phyloP scores from a whole-genome alignment of 805 yeast genomes.

The Myxozyma geophila region DNA sequence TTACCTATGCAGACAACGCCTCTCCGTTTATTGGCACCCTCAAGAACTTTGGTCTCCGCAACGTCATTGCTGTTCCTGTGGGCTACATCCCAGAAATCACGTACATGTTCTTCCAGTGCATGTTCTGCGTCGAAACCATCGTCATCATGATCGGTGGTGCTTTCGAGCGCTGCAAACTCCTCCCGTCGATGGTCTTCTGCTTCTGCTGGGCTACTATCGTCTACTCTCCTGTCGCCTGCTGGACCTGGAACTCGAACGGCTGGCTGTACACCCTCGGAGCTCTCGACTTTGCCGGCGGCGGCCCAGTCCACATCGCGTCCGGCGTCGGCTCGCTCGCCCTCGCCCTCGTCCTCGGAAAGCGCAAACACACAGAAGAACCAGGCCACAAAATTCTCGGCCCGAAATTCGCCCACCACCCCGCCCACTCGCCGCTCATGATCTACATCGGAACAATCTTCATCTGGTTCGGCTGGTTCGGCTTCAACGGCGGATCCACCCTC shows the following conservation, averaged over 20 bases:
- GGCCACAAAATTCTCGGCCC: slow-evolving; percentile 16
- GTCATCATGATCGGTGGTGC: slow-evolving; percentile 97
- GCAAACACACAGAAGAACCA: slow-evolving; percentile 54
- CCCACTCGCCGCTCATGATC: slow-evolving; percentile 90
- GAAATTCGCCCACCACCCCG: slow-evolving; percentile 43
- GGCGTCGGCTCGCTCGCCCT: slow-evolving; percentile 95
- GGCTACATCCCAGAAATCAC: slow-evolving; percentile 80
- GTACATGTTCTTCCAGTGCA: slow-evolving; percentile 90
- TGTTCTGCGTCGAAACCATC: slow-evolving; percentile 94
- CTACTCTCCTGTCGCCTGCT: slow-evolving; percentile 92
- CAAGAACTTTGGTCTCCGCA: slow-evolving; percentile 75
- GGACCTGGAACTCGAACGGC: slow-evolving; percentile 97
- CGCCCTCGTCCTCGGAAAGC: slow-evolving; percentile 87
- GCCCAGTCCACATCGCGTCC: slow-evolving; percentile 94
- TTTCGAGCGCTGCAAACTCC: slow-evolving; percentile 93
- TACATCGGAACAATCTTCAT: slow-evolving; percentile 92
- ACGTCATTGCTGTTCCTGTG: slow-evolving; percentile 79
- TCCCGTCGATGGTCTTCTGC: slow-evolving; percentile 94
- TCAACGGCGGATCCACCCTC: slow-evolving; percentile 98
- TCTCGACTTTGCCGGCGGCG: slow-evolving; percentile 97
- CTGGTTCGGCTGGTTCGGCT: slow-evolving; percentile 99
- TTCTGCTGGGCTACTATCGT: slow-evolving; percentile 95
- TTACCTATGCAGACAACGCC: slow-evolving; percentile 75
- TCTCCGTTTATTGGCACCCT: slow-evolving; percentile 80
- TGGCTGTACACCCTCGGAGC: slow-evolving; percentile 87